These are phyloP conservation scores for Chlamydomonas sphaeroides DNA, from an alignment of 139 green algal species.

Conservation along the genomic window DNA sequence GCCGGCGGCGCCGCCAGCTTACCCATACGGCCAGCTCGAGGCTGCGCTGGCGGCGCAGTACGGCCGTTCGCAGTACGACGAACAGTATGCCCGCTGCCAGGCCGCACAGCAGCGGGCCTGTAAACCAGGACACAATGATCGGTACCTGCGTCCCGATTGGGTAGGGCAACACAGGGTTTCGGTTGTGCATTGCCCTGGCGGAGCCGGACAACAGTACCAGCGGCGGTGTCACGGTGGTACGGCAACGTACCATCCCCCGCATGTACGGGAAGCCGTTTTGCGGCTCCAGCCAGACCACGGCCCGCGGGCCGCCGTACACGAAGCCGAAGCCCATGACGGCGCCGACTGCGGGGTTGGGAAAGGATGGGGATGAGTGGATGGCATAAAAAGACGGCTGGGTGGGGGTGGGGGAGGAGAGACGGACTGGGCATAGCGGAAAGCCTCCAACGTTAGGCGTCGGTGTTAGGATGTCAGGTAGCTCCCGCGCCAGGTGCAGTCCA, in stretches of 20 bases:
- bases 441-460: too few relatives aligned
- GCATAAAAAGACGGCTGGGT: too few relatives aligned
- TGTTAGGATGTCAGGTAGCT: too few relatives aligned
- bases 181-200: constrained; percentile 6
- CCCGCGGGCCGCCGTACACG: constrained; percentile 46
- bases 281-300: constrained; percentile 49
- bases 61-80: constrained; percentile 22
- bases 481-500: too few relatives aligned
- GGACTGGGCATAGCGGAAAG: too few relatives aligned
- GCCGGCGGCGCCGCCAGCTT: too few relatives aligned
- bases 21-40: constrained; percentile 26
- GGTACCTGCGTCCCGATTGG: constrained; percentile 31
- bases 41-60: constrained; percentile 56
- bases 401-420: too few relatives aligned
- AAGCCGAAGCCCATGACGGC: constrained; percentile 60
- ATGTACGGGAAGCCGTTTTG: constrained; percentile 46
- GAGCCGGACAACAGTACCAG: constrained; percentile 37
- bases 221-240: too few relatives aligned
- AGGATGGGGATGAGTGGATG: too few relatives aligned
- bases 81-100: constrained; percentile 43
- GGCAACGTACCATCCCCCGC: constrained; percentile 10
- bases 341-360: constrained; percentile 54
- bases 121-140: constrained; percentile 67
- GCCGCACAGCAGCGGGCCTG: constrained; percentile 62
- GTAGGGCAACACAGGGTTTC: background rate